These are phyloP conservation scores for Xylaria curta DNA, from an alignment of 495 filamentous ascomycete genomes.

Conservation along the genomic window DNA sequence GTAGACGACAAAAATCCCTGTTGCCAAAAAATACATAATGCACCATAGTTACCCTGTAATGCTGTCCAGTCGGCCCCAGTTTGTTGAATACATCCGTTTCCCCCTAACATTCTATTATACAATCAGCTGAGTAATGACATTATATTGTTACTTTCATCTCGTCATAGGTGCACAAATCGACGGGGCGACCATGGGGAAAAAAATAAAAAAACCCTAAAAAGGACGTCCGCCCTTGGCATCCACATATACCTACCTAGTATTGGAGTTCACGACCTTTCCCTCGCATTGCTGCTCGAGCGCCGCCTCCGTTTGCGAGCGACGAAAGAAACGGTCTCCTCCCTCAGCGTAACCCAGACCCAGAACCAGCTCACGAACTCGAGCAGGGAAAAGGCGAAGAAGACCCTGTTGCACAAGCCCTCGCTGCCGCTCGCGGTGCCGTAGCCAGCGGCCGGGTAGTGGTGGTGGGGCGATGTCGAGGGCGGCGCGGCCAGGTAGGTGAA, in stretches of 20 bases:
- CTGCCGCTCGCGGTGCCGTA: conserved; percentile 43
- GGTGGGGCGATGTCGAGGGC: conserved; percentile 35
- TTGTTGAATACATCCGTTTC: neutral
- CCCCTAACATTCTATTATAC: neutral
- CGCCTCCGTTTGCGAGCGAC: conserved; percentile 42
- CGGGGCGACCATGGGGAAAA: neutral
- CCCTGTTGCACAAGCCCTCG: conserved; percentile 74
- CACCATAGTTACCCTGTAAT: neutral
- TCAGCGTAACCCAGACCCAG: conserved; percentile 71
- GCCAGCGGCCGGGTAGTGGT: conserved; percentile 30
- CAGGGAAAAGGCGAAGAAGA: conserved; percentile 84
- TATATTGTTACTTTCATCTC: neutral
- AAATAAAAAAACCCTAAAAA: neutral
- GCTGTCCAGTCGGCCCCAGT: neutral
- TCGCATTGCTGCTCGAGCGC: conserved; percentile 38
- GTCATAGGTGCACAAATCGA: neutral
- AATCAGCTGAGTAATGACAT: neutral
- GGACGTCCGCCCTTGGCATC: too few relatives aligned
- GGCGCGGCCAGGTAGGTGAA: conserved; percentile 69
- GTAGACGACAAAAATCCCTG: neutral
- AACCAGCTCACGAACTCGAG: conserved; percentile 88
- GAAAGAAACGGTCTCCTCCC: conserved; percentile 55
- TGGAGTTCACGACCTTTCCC: conserved; percentile 10
- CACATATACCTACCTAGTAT: neutral
- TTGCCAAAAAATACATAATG: conserved; percentile 4